These are phyloP conservation scores for Xylaria polymorpha DNA, from an alignment of 2,329 filamentous ascomycete genomes.

Conservation along the genomic window DNA sequence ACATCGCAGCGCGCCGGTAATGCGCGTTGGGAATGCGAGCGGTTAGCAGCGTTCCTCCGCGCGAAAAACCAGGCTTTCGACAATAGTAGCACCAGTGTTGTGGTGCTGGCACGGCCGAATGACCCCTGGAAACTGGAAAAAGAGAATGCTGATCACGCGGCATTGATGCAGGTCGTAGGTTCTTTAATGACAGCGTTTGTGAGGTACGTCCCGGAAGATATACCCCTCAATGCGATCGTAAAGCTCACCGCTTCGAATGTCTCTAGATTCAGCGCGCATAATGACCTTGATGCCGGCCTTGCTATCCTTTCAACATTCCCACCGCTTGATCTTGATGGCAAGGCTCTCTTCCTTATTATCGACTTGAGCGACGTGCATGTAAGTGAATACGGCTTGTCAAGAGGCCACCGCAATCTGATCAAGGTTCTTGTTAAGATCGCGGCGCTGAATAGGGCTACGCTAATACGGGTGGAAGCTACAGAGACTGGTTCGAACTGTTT, in stretches of 20 bases:
- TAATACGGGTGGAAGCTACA: neutral
- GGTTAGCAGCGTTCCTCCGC: constrained; percentile 4
- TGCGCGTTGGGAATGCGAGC: constrained; percentile 16
- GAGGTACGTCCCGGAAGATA: neutral
- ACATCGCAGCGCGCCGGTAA: neutral
- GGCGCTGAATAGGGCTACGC: neutral
- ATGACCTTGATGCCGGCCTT: constrained; percentile 3
- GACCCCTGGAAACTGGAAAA: neutral
- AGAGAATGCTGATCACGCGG: neutral
- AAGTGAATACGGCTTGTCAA: neutral
- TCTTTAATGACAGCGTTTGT: constrained; percentile 4
- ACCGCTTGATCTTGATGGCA: neutral
- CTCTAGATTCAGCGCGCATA: neutral
- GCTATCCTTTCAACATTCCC: constrained; percentile 3
- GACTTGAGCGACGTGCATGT: neutral
- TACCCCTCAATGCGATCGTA: neutral
- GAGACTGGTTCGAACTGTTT: neutral
- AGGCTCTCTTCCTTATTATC: constrained; percentile 9
- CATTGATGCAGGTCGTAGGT: constrained; percentile 1
- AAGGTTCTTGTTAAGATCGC: neutral
- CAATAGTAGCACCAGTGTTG: neutral
- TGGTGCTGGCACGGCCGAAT: constrained; percentile 9
- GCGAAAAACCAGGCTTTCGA: constrained; percentile 1
- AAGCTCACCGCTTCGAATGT: neutral
- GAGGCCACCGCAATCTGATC: neutral